Conservation (phyloP, 176 grass and related monocot species). For the Oryza brachyantha region DNA sequence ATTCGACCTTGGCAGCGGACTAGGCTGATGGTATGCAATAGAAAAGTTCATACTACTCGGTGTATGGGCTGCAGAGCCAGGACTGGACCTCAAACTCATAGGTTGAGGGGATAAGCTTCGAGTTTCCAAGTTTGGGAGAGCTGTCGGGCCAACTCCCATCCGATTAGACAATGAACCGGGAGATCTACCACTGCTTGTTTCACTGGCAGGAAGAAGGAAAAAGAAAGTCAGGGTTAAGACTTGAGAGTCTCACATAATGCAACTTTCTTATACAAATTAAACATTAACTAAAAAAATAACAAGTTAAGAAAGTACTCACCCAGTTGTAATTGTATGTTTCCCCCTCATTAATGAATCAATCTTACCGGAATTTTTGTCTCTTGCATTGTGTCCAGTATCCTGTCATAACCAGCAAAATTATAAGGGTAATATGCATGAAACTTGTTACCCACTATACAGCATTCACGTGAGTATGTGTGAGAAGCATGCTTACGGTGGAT, state of each 20-base stretch:
- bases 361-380: constrained; percentile 59
- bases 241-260: background rate
- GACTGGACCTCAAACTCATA: constrained; percentile 31
- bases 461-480: background rate
- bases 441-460: background rate
- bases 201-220: constrained; percentile 19
- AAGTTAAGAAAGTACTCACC: constrained; percentile 36
- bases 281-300: background rate
- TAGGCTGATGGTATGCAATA: constrained; percentile 25
- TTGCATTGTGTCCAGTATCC: constrained; percentile 42
- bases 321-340: constrained; percentile 39
- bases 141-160: background rate
- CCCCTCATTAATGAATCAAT: constrained; percentile 38
- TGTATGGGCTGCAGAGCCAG: constrained; percentile 41
- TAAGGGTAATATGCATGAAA: background rate
- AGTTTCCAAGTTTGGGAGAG: constrained; percentile 43
- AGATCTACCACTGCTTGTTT: constrained; percentile 46
- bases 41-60: constrained; percentile 38
- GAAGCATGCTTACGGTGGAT: constrained; percentile 45
- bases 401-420: constrained; percentile 33
- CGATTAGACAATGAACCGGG: constrained; percentile 46
- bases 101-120: constrained; percentile 40
- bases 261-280: constrained; percentile 24
- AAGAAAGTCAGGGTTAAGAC: background rate
- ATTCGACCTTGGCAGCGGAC: constrained; percentile 43